phyloP scores from a whole-genome alignment of 2,329 filamentous ascomycete genomes.

The Pseudogymnoascus sp. region DNA sequence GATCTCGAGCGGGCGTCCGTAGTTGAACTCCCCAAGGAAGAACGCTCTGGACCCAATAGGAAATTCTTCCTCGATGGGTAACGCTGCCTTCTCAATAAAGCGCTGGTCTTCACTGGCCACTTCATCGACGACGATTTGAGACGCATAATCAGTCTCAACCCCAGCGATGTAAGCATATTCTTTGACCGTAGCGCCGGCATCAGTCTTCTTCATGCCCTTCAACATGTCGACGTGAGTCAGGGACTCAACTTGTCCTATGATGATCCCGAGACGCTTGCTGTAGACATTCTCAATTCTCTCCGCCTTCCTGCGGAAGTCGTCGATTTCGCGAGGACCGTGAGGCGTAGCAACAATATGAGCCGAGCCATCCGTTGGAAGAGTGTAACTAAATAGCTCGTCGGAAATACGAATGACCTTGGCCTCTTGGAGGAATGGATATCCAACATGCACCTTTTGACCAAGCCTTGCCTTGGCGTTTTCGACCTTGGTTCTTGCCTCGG shows the following conservation, averaged over 20 bases:
- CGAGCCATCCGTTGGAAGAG: constrained; percentile 55
- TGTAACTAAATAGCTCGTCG: constrained; percentile 88
- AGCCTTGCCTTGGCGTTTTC: constrained; percentile 70
- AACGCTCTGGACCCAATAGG: constrained; percentile 76
- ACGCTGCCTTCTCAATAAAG: constrained; percentile 81
- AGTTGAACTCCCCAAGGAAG: constrained; percentile 89
- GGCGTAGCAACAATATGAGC: constrained; percentile 57
- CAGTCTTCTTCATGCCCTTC: constrained; percentile 81
- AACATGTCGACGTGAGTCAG: constrained; percentile 90
- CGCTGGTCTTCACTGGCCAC: constrained; percentile 86
- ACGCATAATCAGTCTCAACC: constrained; percentile 81
- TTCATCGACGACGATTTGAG: constrained; percentile 81
- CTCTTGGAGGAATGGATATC: constrained; percentile 92
- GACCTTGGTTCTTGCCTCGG: constrained; percentile 61
- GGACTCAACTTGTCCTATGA: constrained; percentile 79
- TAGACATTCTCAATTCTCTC: constrained; percentile 78
- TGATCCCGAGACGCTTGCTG: constrained; percentile 81
- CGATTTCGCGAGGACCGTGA: constrained; percentile 67
- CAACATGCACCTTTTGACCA: constrained; percentile 79
- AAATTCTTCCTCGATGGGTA: constrained; percentile 88
- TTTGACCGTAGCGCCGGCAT: constrained; percentile 84
- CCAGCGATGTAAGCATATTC: constrained; percentile 83
- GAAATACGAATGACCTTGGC: constrained; percentile 82
- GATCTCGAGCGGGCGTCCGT: constrained; percentile 82
- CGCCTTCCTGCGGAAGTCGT: constrained; percentile 77